phyloP scores from a whole-genome alignment of 352 stramenopile genomes.

The Globisporangium nagaii region DNA sequence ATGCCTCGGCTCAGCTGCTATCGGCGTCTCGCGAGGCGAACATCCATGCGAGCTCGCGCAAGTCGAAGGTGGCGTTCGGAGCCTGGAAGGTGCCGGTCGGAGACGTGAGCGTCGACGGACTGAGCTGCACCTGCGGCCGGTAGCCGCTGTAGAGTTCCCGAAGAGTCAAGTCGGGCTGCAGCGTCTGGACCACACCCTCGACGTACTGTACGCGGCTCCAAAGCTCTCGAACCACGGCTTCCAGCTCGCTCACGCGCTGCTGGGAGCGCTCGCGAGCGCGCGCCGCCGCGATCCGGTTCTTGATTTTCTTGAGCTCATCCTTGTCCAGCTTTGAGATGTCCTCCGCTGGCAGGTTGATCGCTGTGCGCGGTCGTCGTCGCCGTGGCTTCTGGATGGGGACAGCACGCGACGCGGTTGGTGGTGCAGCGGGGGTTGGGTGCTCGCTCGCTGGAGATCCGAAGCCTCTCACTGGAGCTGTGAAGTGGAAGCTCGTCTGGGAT shows the following conservation, averaged over 20 bases:
- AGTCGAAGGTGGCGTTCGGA: slow-evolving; percentile 11
- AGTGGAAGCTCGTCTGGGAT: not conserved
- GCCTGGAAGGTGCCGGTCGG: slow-evolving; percentile 8
- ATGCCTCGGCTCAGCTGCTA: slow-evolving; percentile 2
- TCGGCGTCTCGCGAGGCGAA: not conserved
- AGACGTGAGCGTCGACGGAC: slow-evolving; percentile 3
- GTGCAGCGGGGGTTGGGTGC: too few species aligned
- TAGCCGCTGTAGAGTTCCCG: slow-evolving; percentile 41
- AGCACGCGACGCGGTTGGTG: not conserved
- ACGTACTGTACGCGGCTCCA: slow-evolving; percentile 58
- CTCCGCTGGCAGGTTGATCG: slow-evolving; percentile 35
- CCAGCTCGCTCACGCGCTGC: slow-evolving; percentile 40
- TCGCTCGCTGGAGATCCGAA: too few species aligned
- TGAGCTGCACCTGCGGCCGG: slow-evolving; percentile 28
- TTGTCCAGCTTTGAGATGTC: slow-evolving; percentile 34
- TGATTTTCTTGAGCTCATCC: slow-evolving; percentile 56
- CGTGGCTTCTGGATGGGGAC: slow-evolving; percentile 3
- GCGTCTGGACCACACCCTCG: slow-evolving; percentile 32
- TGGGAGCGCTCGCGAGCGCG: slow-evolving; percentile 48
- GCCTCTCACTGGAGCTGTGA: too few species aligned
- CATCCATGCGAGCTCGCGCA: slow-evolving; percentile 13
- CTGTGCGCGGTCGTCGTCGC: slow-evolving; percentile 37
- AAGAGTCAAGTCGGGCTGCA: slow-evolving; percentile 26
- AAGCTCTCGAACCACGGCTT: slow-evolving; percentile 47
- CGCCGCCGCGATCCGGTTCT: slow-evolving; percentile 64